Base-by-base conservation (phyloP, 1,284 basidiomycete genomes). In the Omphalotus olearius region DNA sequence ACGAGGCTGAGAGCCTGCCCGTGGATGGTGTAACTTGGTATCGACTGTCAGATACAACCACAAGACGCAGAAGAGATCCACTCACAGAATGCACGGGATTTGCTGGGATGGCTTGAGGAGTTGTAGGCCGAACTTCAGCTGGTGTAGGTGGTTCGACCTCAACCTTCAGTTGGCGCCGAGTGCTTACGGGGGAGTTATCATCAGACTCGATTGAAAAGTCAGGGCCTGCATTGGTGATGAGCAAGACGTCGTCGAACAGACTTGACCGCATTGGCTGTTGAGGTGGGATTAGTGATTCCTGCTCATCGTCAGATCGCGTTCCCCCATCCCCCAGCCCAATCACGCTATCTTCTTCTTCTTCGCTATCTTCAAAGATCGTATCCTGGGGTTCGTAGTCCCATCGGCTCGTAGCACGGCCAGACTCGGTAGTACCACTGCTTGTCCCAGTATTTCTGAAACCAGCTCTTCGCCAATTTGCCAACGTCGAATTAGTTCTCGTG, bases 401-500 rank as follows among this genome's bases (percentile, higher is more conserved):
- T 7, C 39, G 39, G 38, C 47, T 45, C 6, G 50, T 38, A n/a
- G 28, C 33, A 14, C 10, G 20, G 6, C n/a, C 41, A 45, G 50
- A 49, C 7, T 55, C 54, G 0, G 47, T 54, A 13, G 30, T 47
- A 25, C 25, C 38, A 37, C 42, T 50, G 7, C 42, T 30, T 35
- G 47, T 42, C n/a, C 39, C 36, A 16, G 41, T 39, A 16, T 35
- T n/a, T 33, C 56, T 50, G 30, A 47, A 54, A 23, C 56, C 49
- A 40, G 39, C 50, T 45, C 45, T 45, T 7, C 55, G 70, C 72
- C 56, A 67, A 67, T 40, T 71, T 26, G 62, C 60, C 17, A 70
- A 66, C 14, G 63, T 70, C 11, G 65, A 65, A 2, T 64, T 62
- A 42, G 63, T 72, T 47, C 69, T 62, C 55, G 59, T 70, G 48